Evolutionary conservation across 1,284 basidiomycete species (phyloP), one percentile per base, ranked within the genome.

Genomic region (Cryptococcus sp.): DNA sequence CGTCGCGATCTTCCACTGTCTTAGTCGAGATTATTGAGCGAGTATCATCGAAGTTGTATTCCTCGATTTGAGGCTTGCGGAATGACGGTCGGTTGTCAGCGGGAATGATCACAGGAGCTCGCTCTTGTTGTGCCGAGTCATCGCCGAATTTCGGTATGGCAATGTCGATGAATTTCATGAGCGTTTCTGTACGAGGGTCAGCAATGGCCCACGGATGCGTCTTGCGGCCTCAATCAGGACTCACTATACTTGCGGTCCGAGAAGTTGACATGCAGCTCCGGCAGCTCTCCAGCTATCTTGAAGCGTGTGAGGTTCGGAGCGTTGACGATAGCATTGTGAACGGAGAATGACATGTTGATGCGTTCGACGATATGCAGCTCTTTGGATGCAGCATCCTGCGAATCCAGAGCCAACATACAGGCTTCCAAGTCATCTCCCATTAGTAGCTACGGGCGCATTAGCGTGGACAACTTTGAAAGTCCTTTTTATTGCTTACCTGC

Each of bases 151-250:
- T 85, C 3, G 96, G 96, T 42, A 99, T 87, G 31, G 89, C 87
- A 13, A 93, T 88, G 69, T 98, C 93, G 70, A 99, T 87, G 63
- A 99, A 84, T 19, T 89, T 86, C 90, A 99, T 93, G 47, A 99
- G 80, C 3, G 89, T 86, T 79, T 95, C 71, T 74, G 60, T 23
- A 7, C 22, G n/a, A 13, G 7, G 13, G 44, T 64, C 50, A 59
- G 62, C 38, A 31, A 4, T 19, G 20, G 39, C 16, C 41, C 17
- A 25, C 16, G 27, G 15, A 47, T 8, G 31, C 1, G 8, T 10
- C 31, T 17, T 38, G 13, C 13, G 39, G 38, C 17, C 38, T 31
- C 39, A 7, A 20, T 7, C 25, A 40, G 25, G 17, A 67, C 72
- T 62, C 54, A 74, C 73, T 92, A 81, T 99, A 99, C 79, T 99